Base-by-base conservation (phyloP, 441 rosid genomes). In the Hura crepitans region DNA sequence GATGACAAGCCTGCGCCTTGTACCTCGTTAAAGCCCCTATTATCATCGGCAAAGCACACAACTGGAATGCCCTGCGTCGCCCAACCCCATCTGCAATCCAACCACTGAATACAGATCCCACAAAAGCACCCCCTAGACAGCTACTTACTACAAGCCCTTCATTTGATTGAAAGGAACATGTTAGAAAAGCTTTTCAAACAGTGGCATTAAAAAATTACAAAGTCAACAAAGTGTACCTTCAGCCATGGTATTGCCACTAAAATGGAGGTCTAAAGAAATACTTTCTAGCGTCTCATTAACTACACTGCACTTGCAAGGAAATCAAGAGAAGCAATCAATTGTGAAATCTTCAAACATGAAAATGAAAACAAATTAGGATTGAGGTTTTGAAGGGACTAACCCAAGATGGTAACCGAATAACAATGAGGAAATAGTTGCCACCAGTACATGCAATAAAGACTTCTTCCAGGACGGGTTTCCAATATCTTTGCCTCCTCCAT, bases 141-240 rank as follows among this genome's bases (percentile, higher is more conserved):
- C 86, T 88, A 81, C 99, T 92, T 67, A 95, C 99, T 64, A 90
- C 98, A 37, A 95, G 83, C 77, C 99, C 98, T 94, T 74, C 78
- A 87, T 68, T 74, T 43, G 69, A 18, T 57, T 37, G 45, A 33
- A 57, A 62, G 31, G 15, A 54, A 20, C 50, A 60, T n/a, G n/a
- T 61, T 22, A 61, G 73, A 50, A 64, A 22, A 61, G 65, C 6
- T 30, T 22, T 53, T 50, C 25, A 8, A 72, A 27, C 8, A 8
- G 14, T 61, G 27, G 47, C 5, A 35, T 54, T 20, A 61, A 46
- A 45, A 45, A 45, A 14, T 51, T 20, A 57, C 18, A 71, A 33
- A 13, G 14, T 22, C 13, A 11, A 17, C 11, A 22, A 20, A 71
- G 59, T 45, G 42, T 81, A 89, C 97, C 97, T 89, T 91, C 96